These are phyloP conservation scores for Phyllosticta ampelicida DNA, from an alignment of 2,329 filamentous ascomycete species.

Conservation along the genomic window DNA sequence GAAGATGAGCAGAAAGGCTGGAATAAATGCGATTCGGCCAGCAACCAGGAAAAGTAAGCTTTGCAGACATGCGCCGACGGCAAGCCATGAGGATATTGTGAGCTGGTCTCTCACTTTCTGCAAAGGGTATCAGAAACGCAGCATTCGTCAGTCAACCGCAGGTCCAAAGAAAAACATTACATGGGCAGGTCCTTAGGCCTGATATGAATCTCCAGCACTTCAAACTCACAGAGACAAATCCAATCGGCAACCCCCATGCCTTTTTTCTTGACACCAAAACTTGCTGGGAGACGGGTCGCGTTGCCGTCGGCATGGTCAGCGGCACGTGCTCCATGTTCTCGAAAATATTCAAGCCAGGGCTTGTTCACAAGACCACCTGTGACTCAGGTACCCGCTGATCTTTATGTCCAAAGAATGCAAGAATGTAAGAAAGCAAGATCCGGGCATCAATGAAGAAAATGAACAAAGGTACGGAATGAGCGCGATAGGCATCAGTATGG, in stretches of 20 bases:
- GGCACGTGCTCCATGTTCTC: constrained; percentile 2
- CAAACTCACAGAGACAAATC: neutral
- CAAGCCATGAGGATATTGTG: constrained; percentile 31
- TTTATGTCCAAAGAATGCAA: no score
- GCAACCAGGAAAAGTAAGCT: constrained; percentile 25
- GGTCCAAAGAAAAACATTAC: neutral
- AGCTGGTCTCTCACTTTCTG: constrained; percentile 14
- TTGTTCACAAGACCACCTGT: no score
- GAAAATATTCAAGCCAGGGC: no score
- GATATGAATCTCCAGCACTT: neutral
- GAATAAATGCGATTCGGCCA: constrained; percentile 25
- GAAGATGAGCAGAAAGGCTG: constrained; percentile 23
- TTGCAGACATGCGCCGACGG: constrained; percentile 31
- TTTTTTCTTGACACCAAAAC: neutral
- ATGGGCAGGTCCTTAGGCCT: neutral
- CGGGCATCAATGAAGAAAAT: no score
- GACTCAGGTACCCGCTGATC: no score
- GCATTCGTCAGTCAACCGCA: neutral
- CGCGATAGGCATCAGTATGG: no score
- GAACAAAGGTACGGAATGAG: no score
- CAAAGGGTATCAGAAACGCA: neutral
- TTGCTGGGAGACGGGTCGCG: neutral
- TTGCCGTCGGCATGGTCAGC: neutral
- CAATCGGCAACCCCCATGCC: constrained; percentile 3
- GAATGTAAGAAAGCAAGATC: no score